A percentile compares a stretch with the other conserved stretches of the same genome.
Evolutionary conservation across 1,284 basidiomycete species (phyloP).

Genomic region (Trichosporon sp.): DNA sequence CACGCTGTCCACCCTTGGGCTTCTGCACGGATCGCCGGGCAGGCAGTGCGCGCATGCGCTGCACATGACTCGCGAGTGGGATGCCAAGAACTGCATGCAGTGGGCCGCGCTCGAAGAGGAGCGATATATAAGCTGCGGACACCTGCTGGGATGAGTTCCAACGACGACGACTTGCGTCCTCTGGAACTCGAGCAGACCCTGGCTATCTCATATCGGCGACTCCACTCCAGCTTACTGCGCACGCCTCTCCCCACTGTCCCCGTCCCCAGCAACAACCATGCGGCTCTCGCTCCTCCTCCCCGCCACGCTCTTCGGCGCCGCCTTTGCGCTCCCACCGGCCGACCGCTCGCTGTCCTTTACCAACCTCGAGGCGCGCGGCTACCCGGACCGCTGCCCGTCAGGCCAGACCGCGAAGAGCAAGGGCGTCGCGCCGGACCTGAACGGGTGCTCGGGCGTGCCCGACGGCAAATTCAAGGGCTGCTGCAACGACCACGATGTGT

Average conservation of each 20-base stretch:
- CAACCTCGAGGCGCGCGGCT: not conserved
- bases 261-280: not conserved
- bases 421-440: not conserved
- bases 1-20: too few species aligned
- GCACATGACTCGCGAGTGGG: not conserved
- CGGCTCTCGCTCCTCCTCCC: not conserved
- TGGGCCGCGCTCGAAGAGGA: not conserved
- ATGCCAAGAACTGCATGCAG: not conserved
- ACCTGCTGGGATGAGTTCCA: not conserved
- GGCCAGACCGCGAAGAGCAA: not conserved
- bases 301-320: not conserved
- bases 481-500: slow-evolving; percentile 6
- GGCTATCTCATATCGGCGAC: not conserved
- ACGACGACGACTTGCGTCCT: not conserved
- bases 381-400: not conserved
- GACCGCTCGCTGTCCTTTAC: not conserved
- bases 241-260: not conserved
- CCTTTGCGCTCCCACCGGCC: not conserved
- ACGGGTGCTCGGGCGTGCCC: slow-evolving; percentile 4
- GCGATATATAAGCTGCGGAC: not conserved
- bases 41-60: too few species aligned
- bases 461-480: slow-evolving; percentile 3
- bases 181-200: not conserved
- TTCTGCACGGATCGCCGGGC: too few species aligned
- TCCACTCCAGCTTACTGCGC: not conserved